Conservation (phyloP, 371 early-diverging fungal species). For the Mortierella sp. region DNA sequence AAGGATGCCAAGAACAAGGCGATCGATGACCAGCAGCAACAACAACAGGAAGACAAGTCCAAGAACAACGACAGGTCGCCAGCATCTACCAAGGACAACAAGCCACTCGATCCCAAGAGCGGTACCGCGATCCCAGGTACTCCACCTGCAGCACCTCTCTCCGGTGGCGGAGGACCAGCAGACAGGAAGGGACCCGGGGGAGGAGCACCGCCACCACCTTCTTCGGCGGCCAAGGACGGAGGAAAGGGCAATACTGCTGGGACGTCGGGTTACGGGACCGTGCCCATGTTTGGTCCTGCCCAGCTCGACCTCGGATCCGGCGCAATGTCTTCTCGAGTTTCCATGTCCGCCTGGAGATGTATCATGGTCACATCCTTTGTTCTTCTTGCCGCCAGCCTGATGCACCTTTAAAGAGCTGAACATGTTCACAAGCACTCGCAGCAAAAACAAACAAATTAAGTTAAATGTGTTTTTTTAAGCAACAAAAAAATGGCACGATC, state of each 20-base stretch:
- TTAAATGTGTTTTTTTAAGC: no score
- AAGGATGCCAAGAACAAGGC: background rate
- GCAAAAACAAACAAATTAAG: no score
- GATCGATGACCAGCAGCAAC: background rate
- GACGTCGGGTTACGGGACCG: constrained; percentile 26
- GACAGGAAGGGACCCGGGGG: background rate
- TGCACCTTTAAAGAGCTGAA: no score
- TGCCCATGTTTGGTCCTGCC: constrained; percentile 56
- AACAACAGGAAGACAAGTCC: constrained; percentile 6
- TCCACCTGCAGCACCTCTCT: background rate
- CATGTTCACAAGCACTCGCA: no score
- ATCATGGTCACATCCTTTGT: no score
- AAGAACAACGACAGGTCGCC: constrained; percentile 14
- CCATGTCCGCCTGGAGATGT: background rate
- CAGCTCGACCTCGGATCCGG: constrained; percentile 43
- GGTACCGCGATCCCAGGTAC: background rate
- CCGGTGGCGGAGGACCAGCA: background rate
- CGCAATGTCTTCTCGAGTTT: background rate
- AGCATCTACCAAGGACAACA: background rate
- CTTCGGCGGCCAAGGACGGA: background rate
- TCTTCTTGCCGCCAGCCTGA: no score
- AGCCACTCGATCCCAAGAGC: background rate
- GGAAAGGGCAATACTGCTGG: background rate
- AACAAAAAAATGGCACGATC: no score
- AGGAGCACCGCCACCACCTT: background rate